Percentiles rank a stretch among this genome's conserved stretches.
Evolutionary conservation across 1,284 basidiomycete species (phyloP).

Genomic region (Microbotryomycetes sp.): DNA sequence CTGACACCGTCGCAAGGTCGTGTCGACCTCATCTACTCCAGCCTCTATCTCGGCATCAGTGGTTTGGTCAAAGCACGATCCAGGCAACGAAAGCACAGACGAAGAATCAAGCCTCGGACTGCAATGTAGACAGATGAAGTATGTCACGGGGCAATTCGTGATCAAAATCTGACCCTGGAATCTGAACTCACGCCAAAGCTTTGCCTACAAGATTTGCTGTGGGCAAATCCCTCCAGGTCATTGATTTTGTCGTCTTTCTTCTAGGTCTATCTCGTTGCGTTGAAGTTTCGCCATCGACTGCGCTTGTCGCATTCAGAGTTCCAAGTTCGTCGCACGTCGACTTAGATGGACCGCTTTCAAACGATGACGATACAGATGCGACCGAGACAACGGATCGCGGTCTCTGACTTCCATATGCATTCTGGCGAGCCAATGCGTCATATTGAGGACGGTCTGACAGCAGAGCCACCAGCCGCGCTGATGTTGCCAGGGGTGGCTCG

Average conservation of each 20-base stretch:
- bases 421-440: background rate
- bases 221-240: conserved; percentile 2
- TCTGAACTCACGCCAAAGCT: background rate
- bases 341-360: too few relatives aligned
- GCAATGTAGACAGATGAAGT: too few relatives aligned
- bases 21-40: too few relatives aligned
- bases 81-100: background rate
- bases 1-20: background rate
- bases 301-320: too few relatives aligned
- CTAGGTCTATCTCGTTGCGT: too few relatives aligned
- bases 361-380: conserved; percentile 3
- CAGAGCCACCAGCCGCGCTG: conserved; percentile 6
- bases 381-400: conserved; percentile 4
- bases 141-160: background rate
- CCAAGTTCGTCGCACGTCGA: too few relatives aligned
- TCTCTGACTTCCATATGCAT: background rate
- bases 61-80: background rate
- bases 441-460: background rate
- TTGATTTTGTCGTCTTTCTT: background rate
- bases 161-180: background rate
- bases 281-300: too few relatives aligned
- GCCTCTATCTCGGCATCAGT: too few relatives aligned
- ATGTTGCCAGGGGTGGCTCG: background rate
- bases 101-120: conserved; percentile 1
- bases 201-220: background rate